Conservation (phyloP, 768 basidiomycete genomes). For the Punctularia strigosozonata region DNA sequence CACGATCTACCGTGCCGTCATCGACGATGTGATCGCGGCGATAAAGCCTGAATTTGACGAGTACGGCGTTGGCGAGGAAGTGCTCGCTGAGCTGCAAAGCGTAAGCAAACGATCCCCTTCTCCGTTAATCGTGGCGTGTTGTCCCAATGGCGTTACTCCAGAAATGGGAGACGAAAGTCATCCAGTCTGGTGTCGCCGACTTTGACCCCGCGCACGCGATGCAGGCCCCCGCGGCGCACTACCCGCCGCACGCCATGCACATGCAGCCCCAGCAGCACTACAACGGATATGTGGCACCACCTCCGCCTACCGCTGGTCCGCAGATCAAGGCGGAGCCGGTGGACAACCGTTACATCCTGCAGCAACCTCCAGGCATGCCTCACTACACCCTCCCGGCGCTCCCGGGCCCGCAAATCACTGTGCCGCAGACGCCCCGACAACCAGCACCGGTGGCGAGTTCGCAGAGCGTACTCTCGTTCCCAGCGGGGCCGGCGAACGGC, state of each 20-base stretch:
- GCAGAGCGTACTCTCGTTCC: constrained; percentile 17
- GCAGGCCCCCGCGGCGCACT: constrained; percentile 31
- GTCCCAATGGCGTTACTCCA: constrained; percentile 21
- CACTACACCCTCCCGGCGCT: constrained; percentile 49
- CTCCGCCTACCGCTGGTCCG: constrained; percentile 24
- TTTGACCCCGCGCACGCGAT: constrained; percentile 50
- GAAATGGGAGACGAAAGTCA: constrained; percentile 96
- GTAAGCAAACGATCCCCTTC: constrained; percentile 37
- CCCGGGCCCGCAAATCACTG: constrained; percentile 53
- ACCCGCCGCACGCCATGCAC: constrained; percentile 52
- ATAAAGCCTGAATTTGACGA: constrained; percentile 96
- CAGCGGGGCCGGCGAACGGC: constrained; percentile 8
- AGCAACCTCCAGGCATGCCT: constrained; percentile 25
- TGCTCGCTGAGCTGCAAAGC: constrained; percentile 78
- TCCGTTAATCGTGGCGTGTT: constrained; percentile 8
- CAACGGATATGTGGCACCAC: constrained; percentile 39
- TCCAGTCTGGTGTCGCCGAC: constrained; percentile 91
- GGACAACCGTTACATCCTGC: constrained; percentile 57
- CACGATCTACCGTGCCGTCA: constrained; percentile 81
- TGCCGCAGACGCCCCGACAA: constrained; percentile 39
- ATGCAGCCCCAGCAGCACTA: constrained; percentile 33
- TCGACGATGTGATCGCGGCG: constrained; percentile 86
- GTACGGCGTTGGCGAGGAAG: constrained; percentile 83
- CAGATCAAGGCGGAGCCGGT: constrained; percentile 66
- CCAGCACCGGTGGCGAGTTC: constrained; percentile 43